These are phyloP conservation scores for Glycine latifolia DNA, from an alignment of 306 rosid species.

Conservation along the genomic window DNA sequence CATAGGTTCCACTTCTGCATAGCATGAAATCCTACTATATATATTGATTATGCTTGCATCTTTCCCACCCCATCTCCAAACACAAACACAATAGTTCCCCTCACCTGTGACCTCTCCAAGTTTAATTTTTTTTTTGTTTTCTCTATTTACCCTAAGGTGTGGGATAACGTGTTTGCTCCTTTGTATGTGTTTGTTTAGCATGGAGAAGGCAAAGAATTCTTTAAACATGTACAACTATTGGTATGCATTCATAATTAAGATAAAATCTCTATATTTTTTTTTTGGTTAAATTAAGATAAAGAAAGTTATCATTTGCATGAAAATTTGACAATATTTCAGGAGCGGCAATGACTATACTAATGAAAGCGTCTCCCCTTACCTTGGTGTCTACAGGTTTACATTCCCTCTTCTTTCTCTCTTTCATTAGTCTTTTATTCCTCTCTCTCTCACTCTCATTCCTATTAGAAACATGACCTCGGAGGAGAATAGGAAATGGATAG, in stretches of 20 bases:
- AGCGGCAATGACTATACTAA: neutral
- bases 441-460: no score
- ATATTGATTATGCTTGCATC: no score
- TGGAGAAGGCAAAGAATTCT: neutral
- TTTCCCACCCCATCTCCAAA: neutral
- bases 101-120: neutral
- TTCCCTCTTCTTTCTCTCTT: neutral
- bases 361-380: neutral
- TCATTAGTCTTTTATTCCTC: no score
- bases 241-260: neutral
- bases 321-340: constrained; percentile 28
- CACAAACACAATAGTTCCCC: neutral
- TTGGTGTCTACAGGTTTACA: constrained; percentile 40
- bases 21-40: neutral
- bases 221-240: neutral
- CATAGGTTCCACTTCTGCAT: neutral
- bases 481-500: neutral
- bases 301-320: neutral
- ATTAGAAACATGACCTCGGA: neutral
- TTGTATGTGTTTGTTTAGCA: neutral
- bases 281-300: neutral
- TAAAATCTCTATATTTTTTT: neutral
- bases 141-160: no score
- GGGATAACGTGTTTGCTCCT: neutral
- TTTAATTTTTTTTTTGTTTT: no score